phyloP scores from a whole-genome alignment of 2,329 filamentous ascomycete species.

The Amesomyces nigricolor region DNA sequence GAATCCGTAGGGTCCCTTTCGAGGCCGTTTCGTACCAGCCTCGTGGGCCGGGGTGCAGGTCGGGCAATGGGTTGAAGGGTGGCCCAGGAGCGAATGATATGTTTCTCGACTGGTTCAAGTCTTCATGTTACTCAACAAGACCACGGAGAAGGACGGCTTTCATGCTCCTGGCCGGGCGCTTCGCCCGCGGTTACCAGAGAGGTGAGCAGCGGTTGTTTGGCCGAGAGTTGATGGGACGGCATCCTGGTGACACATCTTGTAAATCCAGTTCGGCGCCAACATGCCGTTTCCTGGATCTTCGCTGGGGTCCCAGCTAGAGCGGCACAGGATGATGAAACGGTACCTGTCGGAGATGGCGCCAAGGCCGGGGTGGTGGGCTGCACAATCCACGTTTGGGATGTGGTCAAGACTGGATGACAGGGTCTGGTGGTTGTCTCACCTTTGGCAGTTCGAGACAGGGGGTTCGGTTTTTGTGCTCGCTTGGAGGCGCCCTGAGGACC shows the following conservation, averaged over 20 bases:
- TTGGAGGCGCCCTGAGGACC: background rate
- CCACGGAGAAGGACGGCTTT: background rate
- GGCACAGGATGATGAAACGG: slow-evolving; percentile 25
- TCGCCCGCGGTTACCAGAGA: background rate
- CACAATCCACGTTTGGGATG: slow-evolving; percentile 4
- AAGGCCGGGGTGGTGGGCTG: slow-evolving; percentile 14
- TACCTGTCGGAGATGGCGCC: slow-evolving; percentile 25
- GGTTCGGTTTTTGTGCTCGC: background rate
- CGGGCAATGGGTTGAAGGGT: background rate
- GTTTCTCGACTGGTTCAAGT: background rate
- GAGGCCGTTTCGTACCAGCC: slow-evolving; percentile 14
- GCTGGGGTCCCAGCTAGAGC: slow-evolving; percentile 13
- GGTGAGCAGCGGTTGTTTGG: slow-evolving; percentile 12
- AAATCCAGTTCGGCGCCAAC: slow-evolving; percentile 5
- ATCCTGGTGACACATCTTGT: slow-evolving; percentile 20
- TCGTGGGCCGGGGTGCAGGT: background rate
- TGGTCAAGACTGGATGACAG: slow-evolving; percentile 7
- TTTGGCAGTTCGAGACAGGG: slow-evolving; percentile 6
- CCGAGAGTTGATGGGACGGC: background rate
- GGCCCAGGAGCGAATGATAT: slow-evolving; percentile 9
- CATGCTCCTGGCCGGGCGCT: background rate
- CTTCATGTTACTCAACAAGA: background rate
- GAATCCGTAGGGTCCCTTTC: slow-evolving; percentile 8
- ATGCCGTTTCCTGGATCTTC: slow-evolving; percentile 2
- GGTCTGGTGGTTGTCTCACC: slow-evolving; percentile 13